phyloP scores from a whole-genome alignment of 2,329 filamentous ascomycete species.

The Cercospora brassicicola region DNA sequence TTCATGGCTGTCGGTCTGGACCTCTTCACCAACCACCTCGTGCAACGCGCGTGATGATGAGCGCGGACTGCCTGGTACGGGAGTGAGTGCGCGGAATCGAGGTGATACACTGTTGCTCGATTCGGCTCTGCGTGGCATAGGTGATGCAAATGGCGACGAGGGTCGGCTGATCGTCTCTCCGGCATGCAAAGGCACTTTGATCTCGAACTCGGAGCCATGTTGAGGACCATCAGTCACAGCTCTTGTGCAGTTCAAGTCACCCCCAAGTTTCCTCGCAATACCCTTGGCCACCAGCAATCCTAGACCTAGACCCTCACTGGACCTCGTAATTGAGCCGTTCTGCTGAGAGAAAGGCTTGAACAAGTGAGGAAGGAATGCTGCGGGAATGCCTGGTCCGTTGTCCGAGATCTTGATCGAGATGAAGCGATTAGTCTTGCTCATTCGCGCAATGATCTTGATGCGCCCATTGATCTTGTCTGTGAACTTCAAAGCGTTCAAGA shows the following conservation, averaged over 20 bases:
- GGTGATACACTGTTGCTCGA: conserved; percentile 11
- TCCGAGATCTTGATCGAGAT: conserved; percentile 64
- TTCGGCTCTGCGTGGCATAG: conserved; percentile 39
- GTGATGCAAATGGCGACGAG: conserved; percentile 51
- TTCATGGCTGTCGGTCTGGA: conserved; percentile 3
- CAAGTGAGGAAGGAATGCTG: conserved; percentile 63
- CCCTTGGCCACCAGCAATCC: conserved; percentile 72
- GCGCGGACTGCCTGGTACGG: conserved; percentile 29
- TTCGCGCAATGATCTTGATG: conserved; percentile 57
- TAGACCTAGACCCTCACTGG: conserved; percentile 67
- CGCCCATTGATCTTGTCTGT: conserved; percentile 58
- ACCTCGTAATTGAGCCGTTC: conserved; percentile 66
- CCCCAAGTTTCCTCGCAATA: conserved; percentile 66
- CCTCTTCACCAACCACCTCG: conserved; percentile 23
- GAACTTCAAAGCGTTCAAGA: conserved; percentile 69
- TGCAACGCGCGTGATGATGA: conserved; percentile 30
- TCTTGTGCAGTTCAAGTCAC: conserved; percentile 64
- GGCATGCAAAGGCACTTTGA: conserved; percentile 62
- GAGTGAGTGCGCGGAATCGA: conserved; percentile 20
- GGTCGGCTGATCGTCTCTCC: conserved; percentile 53
- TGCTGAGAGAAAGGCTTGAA: conserved; percentile 71
- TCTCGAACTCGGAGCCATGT: conserved; percentile 67
- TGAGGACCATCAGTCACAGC: conserved; percentile 62
- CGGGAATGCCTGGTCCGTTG: conserved; percentile 67
- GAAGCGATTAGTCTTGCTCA: conserved; percentile 52